Conservation (phyloP, 2,329 filamentous ascomycete genomes). For the Penicillium capsulatum region DNA sequence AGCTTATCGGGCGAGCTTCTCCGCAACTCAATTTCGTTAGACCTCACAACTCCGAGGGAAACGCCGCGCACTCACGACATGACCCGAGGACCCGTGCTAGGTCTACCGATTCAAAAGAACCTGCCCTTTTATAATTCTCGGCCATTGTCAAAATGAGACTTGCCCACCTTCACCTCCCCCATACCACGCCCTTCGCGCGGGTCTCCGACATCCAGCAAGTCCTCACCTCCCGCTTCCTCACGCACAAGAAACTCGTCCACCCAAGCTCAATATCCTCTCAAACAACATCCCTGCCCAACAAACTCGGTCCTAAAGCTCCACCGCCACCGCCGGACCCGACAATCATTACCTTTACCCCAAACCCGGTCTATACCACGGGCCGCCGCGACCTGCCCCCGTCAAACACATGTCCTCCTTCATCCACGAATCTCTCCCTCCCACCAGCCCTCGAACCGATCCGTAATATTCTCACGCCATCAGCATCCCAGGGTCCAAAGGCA, state of each 20-base stretch:
- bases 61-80: conserved; percentile 4
- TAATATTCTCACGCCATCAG: conserved; percentile 26
- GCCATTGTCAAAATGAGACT: conserved; percentile 45
- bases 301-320: conserved; percentile 14
- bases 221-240: conserved; percentile 56
- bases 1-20: conserved; percentile 18
- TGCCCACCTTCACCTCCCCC: conserved; percentile 58
- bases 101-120: no score
- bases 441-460: conserved; percentile 37
- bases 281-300: conserved; percentile 15
- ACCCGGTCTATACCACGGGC: conserved; percentile 84
- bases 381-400: conserved; percentile 62
- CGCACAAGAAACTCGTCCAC: conserved; percentile 53
- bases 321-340: conserved; percentile 57
- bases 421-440: conserved; percentile 38
- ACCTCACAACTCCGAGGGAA: conserved; percentile 20
- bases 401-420: conserved; percentile 28
- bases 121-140: no score
- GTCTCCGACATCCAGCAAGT: conserved; percentile 55
- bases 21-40: conserved; percentile 15
- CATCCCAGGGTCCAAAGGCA: conserved; percentile 43
- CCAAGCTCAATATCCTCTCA: conserved; percentile 18
- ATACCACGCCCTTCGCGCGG: conserved; percentile 51
- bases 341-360: conserved; percentile 76
- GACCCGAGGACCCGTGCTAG: background rate